Base-by-base conservation (phyloP, 2,329 filamentous ascomycete species). In the Sphaerulina populicola region DNA sequence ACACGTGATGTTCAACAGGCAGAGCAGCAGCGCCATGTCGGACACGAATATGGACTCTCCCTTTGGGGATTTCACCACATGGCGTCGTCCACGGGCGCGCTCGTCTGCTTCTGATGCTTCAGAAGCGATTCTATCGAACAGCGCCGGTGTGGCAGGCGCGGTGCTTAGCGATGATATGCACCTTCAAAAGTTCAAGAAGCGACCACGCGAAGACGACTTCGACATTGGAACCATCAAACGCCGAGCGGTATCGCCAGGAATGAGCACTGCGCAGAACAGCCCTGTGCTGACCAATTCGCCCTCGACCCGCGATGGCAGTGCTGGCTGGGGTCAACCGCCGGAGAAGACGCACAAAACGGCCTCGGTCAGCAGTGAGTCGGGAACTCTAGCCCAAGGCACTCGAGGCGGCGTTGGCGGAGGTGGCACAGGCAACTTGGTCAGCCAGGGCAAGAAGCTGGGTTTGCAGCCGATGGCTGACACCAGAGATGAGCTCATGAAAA, bases 381-480 rank as follows among this genome's bases (percentile, higher is more conserved):
- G 46, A 42, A 21, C 40, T 30, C 46, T 51, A 39, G 49, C 44
- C 7, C 57, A 37, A 14, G 15, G 27, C 5, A 21, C 38, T 10
- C 52, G 52, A 30, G 33, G 48, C 36, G 51, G 54, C 29, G 55
- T 52, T 44, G 51, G 41, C 42, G 54, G 54, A 10, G 51, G 53
- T 29, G 37, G 49, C 9, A 36, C 23, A 33, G 53, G 53, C 9
- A 52, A 57, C 31, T 40, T 60, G 40, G 51, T 57, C 27, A 56
- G 50, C 44, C 57, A 60, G 39, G 62, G 62, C 29, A 77, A 83
- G 74, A 56, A 87, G 31, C 76, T 94, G 11, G 88, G 88, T 7
- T 77, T 94, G 60, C 90, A 96, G 69, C 88, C 90, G 1, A 96
- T 97, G 90, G 85, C 81, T 14, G 91, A 96, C 69, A 91, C 91